Conservation (phyloP, 1,284 basidiomycete species). For the Coniferiporia sulphurascens region DNA sequence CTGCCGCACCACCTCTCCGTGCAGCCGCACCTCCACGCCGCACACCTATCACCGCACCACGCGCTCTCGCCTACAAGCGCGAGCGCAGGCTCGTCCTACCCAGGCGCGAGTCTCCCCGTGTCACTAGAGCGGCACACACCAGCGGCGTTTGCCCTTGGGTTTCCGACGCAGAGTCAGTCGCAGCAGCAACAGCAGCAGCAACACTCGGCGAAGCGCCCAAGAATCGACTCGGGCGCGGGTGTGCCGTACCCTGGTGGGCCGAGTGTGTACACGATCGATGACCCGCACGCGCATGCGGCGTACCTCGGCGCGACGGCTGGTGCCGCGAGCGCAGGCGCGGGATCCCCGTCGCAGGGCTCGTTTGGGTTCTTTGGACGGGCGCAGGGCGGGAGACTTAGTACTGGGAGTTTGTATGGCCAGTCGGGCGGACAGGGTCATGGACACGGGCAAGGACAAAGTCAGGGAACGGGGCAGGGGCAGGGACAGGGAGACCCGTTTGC, state of each 20-base stretch:
- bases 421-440: no score
- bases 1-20: background rate
- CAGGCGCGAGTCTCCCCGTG: conserved; percentile 9
- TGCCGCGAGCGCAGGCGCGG: background rate
- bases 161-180: background rate
- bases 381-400: background rate
- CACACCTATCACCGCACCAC: background rate
- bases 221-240: conserved; percentile 8
- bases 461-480: background rate
- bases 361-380: background rate
- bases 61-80: background rate
- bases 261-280: conserved; percentile 13
- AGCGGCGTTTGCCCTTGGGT: background rate
- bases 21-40: background rate
- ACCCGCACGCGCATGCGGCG: conserved; percentile 9
- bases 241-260: conserved; percentile 7
- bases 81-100: background rate
- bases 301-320: conserved; percentile 1
- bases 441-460: background rate
- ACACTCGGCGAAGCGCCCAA: conserved; percentile 3
- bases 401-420: background rate
- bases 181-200: background rate
- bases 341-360: background rate
- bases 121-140: conserved; percentile 9
- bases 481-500: conserved; percentile 5